Conservation (phyloP, 768 basidiomycete genomes). For the Holtermannia corniformis region DNA sequence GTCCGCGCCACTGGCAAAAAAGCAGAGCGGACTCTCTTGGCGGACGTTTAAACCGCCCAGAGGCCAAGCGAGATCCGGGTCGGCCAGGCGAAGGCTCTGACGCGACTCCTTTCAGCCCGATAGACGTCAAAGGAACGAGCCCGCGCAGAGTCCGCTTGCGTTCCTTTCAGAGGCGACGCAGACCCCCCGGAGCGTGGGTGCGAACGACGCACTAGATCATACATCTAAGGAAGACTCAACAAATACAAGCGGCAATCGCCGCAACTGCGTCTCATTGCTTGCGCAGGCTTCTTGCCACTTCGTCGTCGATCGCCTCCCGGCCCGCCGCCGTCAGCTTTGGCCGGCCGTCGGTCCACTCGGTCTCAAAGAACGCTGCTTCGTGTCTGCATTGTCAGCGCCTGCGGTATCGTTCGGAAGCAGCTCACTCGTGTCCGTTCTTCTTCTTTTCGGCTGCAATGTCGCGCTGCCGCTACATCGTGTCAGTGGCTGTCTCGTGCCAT, state of each 20-base stretch:
- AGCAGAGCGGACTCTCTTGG: too few species aligned
- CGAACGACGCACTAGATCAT: too few species aligned
- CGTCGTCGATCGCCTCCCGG: constrained; percentile 61
- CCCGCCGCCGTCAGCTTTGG: constrained; percentile 64
- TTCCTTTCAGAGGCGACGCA: too few species aligned
- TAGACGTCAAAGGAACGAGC: too few species aligned
- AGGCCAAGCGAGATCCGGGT: too few species aligned
- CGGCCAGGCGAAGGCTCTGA: too few species aligned
- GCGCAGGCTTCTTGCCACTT: constrained; percentile 35
- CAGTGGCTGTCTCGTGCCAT: background rate
- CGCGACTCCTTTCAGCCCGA: too few species aligned
- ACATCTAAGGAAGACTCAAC: background rate
- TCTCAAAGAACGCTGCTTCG: constrained; percentile 65
- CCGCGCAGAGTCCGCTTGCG: too few species aligned
- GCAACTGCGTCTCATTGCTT: background rate
- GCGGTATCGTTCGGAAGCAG: constrained; percentile 25
- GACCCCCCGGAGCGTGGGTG: too few species aligned
- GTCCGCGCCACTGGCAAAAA: too few species aligned
- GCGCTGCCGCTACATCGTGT: constrained; percentile 53
- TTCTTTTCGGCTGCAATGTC: constrained; percentile 82
- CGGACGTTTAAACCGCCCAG: too few species aligned
- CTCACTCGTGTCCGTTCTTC: constrained; percentile 66
- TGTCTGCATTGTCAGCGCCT: constrained; percentile 46
- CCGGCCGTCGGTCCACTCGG: constrained; percentile 56
- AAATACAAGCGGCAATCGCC: too few species aligned